These are phyloP conservation scores for Podospora bellae-mahoneyi DNA, from an alignment of 495 filamentous ascomycete species.

Conservation along the genomic window DNA sequence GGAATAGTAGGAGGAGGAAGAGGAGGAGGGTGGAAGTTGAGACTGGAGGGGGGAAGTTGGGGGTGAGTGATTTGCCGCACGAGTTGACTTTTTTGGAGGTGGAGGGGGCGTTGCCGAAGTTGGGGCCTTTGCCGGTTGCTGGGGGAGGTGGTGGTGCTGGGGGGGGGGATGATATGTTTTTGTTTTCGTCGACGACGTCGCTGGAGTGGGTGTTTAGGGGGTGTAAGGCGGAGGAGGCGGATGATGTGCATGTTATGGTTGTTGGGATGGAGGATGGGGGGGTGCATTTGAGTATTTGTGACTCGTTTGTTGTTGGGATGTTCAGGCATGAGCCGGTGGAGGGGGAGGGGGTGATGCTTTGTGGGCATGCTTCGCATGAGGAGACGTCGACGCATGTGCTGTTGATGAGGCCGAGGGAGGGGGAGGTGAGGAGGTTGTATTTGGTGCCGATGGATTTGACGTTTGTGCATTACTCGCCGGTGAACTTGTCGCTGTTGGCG, in stretches of 20 bases:
- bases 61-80: conserved; percentile 52
- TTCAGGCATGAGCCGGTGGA: conserved; percentile 41
- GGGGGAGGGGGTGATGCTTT: conserved; percentile 18
- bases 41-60: conserved; percentile 22
- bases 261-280: conserved; percentile 72
- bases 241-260: conserved; percentile 78
- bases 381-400: conserved; percentile 74
- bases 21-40: conserved; percentile 34
- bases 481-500: conserved; percentile 75
- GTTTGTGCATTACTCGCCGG: conserved; percentile 74
- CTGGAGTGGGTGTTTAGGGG: conserved; percentile 69
- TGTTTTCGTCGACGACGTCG: conserved; percentile 65
- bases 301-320: conserved; percentile 80
- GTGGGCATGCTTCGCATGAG: conserved; percentile 67
- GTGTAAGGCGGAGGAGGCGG: conserved; percentile 56
- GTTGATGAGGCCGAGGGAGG: conserved; percentile 45
- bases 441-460: conserved; percentile 77
- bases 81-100: conserved; percentile 76
- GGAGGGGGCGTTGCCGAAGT: conserved; percentile 73
- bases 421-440: conserved; percentile 42
- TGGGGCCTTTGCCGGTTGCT: conserved; percentile 63
- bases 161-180: conserved; percentile 60
- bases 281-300: conserved; percentile 83
- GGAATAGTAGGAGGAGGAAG: conserved; percentile 30
- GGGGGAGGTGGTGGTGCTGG: conserved; percentile 36